Evolutionary conservation across 768 basidiomycete species (phyloP), one percentile per base, ranked within the genome.

Genomic region (Serendipita vermifera): DNA sequence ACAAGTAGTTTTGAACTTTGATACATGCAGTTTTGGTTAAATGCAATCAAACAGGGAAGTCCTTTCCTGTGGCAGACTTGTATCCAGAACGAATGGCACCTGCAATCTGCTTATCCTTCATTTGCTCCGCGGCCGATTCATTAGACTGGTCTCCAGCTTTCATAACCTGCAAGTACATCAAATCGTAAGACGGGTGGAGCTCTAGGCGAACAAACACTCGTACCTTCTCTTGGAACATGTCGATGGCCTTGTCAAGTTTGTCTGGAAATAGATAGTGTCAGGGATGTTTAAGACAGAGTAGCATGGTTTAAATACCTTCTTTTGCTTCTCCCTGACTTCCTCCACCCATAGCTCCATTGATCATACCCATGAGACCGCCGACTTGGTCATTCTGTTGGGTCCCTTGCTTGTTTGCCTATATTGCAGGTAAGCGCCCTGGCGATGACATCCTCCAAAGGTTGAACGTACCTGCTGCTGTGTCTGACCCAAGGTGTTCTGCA

Each of bases 151-250:
- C 59, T 9, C 72, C 72, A 41, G 67, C 56, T 32, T 66, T 64
- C 32, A 75, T 60, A 29, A 72, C 63, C 61, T 73, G 71, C 60
- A 73, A 68, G 59, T 74, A 71, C 14, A 73, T 67, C 35, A 68
- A 67, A 58, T 73, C 71, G 51, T 73, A 67, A 15, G 67, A n/a
- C n/a, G n/a, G n/a, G n/a, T n/a, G n/a, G 36, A 22, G 31, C 33
- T 54, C n/a, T 9, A 5, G n/a, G 24, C 17, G 4, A 22, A 53
- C 3, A 4, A 17, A 24, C 5, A n/a, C 48, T n/a, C 24, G 7
- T 4, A 7, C 5, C 17, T 26, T 9, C 29, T 41, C 20, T 14
- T 26, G 41, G 43, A 46, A 41, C 26, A 24, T 29, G 31, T 24
- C 41, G 40, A 57, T 15, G 29, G 41, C 26, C 20, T 35, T 55